A percentile compares a stretch with the other conserved stretches of the same genome.
Conservation (phyloP, 2,329 filamentous ascomycete species). For the Fusarium beomiforme region DNA sequence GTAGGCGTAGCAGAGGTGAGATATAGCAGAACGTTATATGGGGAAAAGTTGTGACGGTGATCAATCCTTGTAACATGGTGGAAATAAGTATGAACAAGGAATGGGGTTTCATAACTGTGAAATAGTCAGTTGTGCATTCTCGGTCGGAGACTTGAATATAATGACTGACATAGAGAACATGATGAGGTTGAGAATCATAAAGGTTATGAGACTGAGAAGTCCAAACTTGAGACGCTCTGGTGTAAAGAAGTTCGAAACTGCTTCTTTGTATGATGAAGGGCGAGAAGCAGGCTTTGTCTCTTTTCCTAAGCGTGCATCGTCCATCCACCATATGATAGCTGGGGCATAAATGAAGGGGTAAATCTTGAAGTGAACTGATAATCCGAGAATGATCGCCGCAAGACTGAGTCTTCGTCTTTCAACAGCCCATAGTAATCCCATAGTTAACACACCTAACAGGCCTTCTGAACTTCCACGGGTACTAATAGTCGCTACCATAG, state of each 20-base stretch:
- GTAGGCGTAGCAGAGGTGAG: constrained; percentile 74
- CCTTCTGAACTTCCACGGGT: constrained; percentile 95
- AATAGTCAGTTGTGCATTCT: neutral
- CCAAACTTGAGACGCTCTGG: constrained; percentile 66
- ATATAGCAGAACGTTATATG: constrained; percentile 93
- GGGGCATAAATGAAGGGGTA: constrained; percentile 97
- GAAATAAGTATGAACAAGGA: constrained; percentile 89
- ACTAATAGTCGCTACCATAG: constrained; percentile 97
- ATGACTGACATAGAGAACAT: constrained; percentile 79
- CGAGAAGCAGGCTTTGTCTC: neutral
- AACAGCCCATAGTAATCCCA: constrained; percentile 85
- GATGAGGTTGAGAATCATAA: constrained; percentile 74
- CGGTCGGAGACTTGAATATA: neutral
- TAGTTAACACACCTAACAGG: constrained; percentile 83
- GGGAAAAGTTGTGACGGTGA: constrained; percentile 97
- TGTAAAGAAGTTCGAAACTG: constrained; percentile 59
- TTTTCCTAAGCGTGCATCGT: constrained; percentile 58
- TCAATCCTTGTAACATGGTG: constrained; percentile 94
- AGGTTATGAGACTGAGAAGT: constrained; percentile 75
- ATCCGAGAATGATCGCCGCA: constrained; percentile 79
- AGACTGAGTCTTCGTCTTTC: constrained; percentile 69
- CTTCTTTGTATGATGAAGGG: constrained; percentile 34
- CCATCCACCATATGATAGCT: constrained; percentile 84
- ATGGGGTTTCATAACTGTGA: constrained; percentile 77
- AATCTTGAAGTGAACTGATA: constrained; percentile 97